phyloP scores from a whole-genome alignment of 768 basidiomycete species.

The Mycena venus region DNA sequence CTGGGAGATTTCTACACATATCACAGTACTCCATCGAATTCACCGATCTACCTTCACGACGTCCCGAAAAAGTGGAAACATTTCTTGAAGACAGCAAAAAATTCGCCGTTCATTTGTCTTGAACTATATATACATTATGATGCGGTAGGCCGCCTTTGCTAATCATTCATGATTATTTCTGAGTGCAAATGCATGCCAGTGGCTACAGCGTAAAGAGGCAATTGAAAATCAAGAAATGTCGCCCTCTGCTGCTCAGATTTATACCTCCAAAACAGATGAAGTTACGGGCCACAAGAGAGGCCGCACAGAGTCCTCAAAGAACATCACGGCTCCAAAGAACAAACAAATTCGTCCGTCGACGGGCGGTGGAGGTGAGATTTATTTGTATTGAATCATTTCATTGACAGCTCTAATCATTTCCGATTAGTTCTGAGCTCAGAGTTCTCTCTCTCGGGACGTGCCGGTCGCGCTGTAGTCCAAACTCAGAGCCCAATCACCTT shows the following conservation, averaged over 20 bases:
- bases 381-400: neutral
- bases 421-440: neutral
- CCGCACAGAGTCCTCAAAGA: neutral
- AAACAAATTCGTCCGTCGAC: neutral
- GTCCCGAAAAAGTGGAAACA: neutral
- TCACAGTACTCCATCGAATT: neutral
- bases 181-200: neutral
- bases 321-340: neutral
- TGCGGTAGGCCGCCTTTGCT: neutral
- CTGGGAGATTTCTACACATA: neutral
- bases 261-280: neutral
- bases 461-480: neutral
- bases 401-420: neutral
- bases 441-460: neutral
- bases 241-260: neutral
- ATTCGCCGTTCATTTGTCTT: neutral
- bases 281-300: neutral
- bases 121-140: neutral
- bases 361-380: neutral
- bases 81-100: neutral
- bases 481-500: neutral
- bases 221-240: neutral
- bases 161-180: neutral
- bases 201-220: neutral
- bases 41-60: neutral